phyloP scores from a whole-genome alignment of 129 eudicot species.

The Calendula officinalis region DNA sequence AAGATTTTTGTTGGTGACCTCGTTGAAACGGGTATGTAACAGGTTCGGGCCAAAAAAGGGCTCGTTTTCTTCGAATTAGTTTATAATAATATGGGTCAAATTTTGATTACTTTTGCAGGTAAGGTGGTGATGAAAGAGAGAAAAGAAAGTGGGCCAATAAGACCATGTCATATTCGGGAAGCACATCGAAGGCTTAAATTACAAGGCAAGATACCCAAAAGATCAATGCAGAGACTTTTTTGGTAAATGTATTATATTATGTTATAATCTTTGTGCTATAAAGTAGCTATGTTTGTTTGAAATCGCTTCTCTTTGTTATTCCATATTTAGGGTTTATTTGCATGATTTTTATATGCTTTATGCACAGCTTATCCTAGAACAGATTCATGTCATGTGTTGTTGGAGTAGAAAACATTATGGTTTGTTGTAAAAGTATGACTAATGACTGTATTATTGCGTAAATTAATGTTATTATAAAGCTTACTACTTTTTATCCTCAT shows the following conservation, averaged over 20 bases:
- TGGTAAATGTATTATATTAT: constrained; percentile 38
- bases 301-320: too few species aligned
- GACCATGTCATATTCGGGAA: constrained; percentile 98
- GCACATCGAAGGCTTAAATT: constrained; percentile 83
- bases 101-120: constrained; percentile 44
- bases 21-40: constrained; percentile 69
- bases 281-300: neutral
- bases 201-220: constrained; percentile 87
- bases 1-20: constrained; percentile 96
- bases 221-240: constrained; percentile 82
- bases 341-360: constrained; percentile 3
- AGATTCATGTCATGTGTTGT: neutral
- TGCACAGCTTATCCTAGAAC: constrained; percentile 14
- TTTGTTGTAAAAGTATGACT: neutral
- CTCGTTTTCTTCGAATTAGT: neutral
- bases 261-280: too few species aligned
- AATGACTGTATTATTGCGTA: too few species aligned
- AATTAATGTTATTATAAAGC: too few species aligned
- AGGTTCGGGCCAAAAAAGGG: too few species aligned
- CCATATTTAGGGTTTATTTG: too few species aligned
- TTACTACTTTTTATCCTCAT: too few species aligned
- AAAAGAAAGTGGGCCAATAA: constrained; percentile 77
- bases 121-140: constrained; percentile 85
- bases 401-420: neutral
- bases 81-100: too few species aligned